Percentiles rank a stretch among this genome's conserved stretches.
These are phyloP conservation scores for Lyophyllum decastes DNA, from an alignment of 768 basidiomycete genomes.

Conservation along the genomic window DNA sequence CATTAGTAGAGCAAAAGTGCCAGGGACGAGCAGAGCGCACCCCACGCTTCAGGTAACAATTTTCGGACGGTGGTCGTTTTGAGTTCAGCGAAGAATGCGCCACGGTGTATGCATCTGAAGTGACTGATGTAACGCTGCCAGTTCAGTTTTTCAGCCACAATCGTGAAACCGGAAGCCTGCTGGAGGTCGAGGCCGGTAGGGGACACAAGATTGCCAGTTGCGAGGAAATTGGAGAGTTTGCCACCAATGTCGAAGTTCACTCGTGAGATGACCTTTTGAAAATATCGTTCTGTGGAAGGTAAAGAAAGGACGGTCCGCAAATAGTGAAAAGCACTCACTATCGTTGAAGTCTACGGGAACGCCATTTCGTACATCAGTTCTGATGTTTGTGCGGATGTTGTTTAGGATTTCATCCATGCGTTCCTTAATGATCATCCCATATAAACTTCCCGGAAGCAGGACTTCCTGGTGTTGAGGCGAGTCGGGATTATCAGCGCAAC, in stretches of 20 bases:
- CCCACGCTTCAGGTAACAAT: conserved; percentile 97
- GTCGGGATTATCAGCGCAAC: conserved; percentile 95
- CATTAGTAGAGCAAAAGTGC: neutral
- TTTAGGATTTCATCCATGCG: conserved; percentile 88
- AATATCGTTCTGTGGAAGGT: conserved; percentile 66
- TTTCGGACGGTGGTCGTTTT: conserved; percentile 98
- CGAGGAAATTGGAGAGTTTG: conserved; percentile 90
- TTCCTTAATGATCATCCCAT: conserved; percentile 98
- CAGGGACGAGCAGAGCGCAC: conserved; percentile 40
- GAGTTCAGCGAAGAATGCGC: conserved; percentile 98
- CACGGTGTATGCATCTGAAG: conserved; percentile 97
- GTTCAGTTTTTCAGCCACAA: conserved; percentile 98
- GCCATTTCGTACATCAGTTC: conserved; percentile 73
- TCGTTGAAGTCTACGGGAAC: conserved; percentile 87
- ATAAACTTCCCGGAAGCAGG: conserved; percentile 87
- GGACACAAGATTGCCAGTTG: conserved; percentile 94
- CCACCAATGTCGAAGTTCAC: conserved; percentile 92
- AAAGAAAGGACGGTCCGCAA: neutral
- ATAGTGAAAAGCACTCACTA: conserved; percentile 48
- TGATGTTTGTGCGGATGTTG: conserved; percentile 68
- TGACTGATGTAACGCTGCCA: conserved; percentile 98
- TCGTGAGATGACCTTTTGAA: conserved; percentile 70
- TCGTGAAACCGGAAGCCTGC: conserved; percentile 98
- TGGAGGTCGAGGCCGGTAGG: conserved; percentile 95
- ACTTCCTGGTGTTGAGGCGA: conserved; percentile 99